A percentile compares a stretch with the other conserved stretches of the same genome.
Conservation (phyloP, 108 stramenopile species). For the Skeletonema menzelii region DNA sequence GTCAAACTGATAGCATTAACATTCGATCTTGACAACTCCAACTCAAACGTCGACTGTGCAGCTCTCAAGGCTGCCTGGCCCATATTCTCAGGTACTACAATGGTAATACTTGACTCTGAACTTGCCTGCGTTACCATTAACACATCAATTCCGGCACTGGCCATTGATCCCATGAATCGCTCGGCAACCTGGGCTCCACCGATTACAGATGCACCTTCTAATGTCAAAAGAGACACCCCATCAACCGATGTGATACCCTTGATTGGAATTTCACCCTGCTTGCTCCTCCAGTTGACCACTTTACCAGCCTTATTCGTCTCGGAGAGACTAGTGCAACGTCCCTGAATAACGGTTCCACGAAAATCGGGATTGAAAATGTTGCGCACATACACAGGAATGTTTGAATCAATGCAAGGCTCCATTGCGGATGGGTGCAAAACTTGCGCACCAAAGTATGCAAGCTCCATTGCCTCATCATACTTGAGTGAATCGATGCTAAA, state of each 20-base stretch:
- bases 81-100: slow-evolving; percentile 74
- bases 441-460: slow-evolving; percentile 92
- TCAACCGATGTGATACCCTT: slow-evolving; percentile 86
- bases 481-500: slow-evolving; percentile 68
- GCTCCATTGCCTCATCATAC: slow-evolving; percentile 91
- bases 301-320: slow-evolving; percentile 46
- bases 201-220: slow-evolving; percentile 84
- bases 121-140: slow-evolving; percentile 88
- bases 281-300: slow-evolving; percentile 61
- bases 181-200: slow-evolving; percentile 85
- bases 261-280: slow-evolving; percentile 64
- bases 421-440: slow-evolving; percentile 88
- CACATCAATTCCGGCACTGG: slow-evolving; percentile 68
- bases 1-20: slow-evolving; percentile 54
- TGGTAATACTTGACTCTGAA: slow-evolving; percentile 79
- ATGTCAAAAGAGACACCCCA: slow-evolving; percentile 70
- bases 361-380: slow-evolving; percentile 89
- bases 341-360: slow-evolving; percentile 77
- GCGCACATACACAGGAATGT: slow-evolving; percentile 82
- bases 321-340: slow-evolving; percentile 52
- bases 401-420: slow-evolving; percentile 68
- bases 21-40: slow-evolving; percentile 69
- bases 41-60: slow-evolving; percentile 63
- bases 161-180: slow-evolving; percentile 82
- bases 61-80: slow-evolving; percentile 63